These are phyloP conservation scores for Daldinia sp. DNA, from an alignment of 2,329 filamentous ascomycete genomes.

Conservation along the genomic window DNA sequence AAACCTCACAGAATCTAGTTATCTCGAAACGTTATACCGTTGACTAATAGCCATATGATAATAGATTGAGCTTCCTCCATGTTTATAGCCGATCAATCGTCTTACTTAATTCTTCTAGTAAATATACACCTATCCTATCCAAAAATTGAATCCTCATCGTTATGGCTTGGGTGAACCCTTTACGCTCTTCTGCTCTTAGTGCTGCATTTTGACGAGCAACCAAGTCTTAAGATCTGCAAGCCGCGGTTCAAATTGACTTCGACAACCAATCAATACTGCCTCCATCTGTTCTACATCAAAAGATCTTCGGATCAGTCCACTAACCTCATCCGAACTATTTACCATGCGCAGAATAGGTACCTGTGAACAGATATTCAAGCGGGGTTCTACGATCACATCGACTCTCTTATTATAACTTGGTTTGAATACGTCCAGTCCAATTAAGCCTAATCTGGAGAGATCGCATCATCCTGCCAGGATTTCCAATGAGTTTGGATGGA, in stretches of 20 bases:
- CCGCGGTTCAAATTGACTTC: neutral
- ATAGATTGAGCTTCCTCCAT: neutral
- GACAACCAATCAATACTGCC: neutral
- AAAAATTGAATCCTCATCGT: neutral
- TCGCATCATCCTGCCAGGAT: conserved; percentile 17
- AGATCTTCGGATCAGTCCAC: conserved; percentile 2
- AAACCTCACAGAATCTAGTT: neutral
- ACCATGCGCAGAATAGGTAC: conserved; percentile 15
- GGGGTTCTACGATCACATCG: conserved; percentile 25
- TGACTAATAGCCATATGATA: no score
- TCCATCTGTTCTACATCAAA: conserved; percentile 1
- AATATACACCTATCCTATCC: neutral
- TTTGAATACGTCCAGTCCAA: conserved; percentile 18
- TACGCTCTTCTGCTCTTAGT: neutral
- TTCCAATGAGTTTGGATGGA: conserved; percentile 5
- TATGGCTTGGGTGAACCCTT: neutral
- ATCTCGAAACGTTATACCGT: neutral
- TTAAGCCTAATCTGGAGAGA: conserved; percentile 17
- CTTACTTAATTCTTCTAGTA: neutral
- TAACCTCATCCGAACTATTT: conserved; percentile 21
- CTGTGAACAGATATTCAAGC: conserved; percentile 11
- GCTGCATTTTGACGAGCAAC: neutral
- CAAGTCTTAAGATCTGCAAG: neutral
- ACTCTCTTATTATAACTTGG: conserved; percentile 5
- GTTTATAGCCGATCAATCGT: neutral